Base-by-base conservation (phyloP, 192 early-diverging fungal genomes). In the Umbelopsis ramanniana region DNA sequence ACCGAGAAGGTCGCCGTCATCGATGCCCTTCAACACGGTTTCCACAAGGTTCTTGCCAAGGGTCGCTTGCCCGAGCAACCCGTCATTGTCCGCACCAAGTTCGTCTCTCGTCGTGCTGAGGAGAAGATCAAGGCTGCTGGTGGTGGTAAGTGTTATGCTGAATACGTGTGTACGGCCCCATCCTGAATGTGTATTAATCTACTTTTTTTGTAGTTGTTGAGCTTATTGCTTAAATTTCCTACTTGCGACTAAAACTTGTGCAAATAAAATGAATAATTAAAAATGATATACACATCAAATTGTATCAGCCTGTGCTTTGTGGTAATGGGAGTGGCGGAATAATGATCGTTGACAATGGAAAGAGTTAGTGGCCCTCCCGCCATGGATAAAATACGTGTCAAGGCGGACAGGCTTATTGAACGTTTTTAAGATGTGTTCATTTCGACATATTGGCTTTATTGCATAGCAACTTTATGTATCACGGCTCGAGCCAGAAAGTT, bases 101-200 rank as follows among this genome's bases (percentile, higher is more conserved):
- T 88, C 73, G 94, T 99, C 79, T 94, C 92, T 81, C 87, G 89
- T 81, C 82, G 85, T 77, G 97, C 97, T 54, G 97, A 99, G 90
- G 88, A 97, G 87, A 99, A 99, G 95, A 97, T 99, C 89, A 94
- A 97, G 87, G 92, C 87, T 79, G 95, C 88, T 78, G 97, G 97
- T 87, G 97, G 97, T 84, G 90, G 76, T 78, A 78, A 67, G 72
- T 71, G 12, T 72, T 55, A 47, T 48, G 9, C 17, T 14, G 52
- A 40, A n/a, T 12, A 48, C 38, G 12, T 37, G 45, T 22, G 2
- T 33, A 17, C 35, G 29, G 1, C 6, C 1, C 29, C 11, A 46
- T 47, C 15, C 37, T 52, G 23, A 29, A 8, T 38, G 17, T 37
- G 47, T 45, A 9, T 40, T 26, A 19, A 63, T 35, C 57, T 12